Conservation (phyloP, 2,329 filamentous ascomycete genomes). For the Chrysoporthe austroafricana region DNA sequence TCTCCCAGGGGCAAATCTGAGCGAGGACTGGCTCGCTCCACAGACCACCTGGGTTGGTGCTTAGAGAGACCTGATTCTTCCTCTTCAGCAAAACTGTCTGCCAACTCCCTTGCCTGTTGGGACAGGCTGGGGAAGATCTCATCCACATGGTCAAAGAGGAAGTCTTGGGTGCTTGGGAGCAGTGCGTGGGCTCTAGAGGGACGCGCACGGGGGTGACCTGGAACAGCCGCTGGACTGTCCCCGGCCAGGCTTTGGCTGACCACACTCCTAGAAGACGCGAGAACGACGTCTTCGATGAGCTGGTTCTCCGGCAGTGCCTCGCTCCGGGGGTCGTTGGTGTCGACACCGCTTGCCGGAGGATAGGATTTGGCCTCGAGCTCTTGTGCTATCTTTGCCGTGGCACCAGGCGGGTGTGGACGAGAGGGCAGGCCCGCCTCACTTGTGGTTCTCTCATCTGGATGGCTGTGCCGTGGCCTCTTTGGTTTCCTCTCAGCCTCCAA, state of each 20-base stretch:
- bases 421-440: conserved; percentile 13
- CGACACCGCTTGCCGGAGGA: conserved; percentile 22
- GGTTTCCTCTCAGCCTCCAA: conserved; percentile 3
- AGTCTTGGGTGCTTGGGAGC: conserved; percentile 55
- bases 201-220: background rate
- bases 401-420: conserved; percentile 4
- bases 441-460: background rate
- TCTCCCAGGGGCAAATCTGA: conserved; percentile 30
- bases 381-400: conserved; percentile 16
- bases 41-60: background rate
- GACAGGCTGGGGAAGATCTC: conserved; percentile 61
- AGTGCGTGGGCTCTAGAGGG: conserved; percentile 18
- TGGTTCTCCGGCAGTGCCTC: conserved; percentile 23
- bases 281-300: conserved; percentile 20
- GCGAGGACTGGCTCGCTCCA: background rate
- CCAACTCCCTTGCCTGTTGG: conserved; percentile 58
- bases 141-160: conserved; percentile 53
- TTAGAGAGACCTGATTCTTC: background rate
- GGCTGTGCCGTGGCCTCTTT: conserved; percentile 21
- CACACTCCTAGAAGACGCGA: conserved; percentile 15
- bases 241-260: conserved; percentile 3
- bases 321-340: conserved; percentile 18
- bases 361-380: conserved; percentile 9
- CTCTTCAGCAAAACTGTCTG: conserved; percentile 41
- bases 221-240: conserved; percentile 2